Conservation (phyloP, 1,284 basidiomycete genomes). For the Athelia sp. region DNA sequence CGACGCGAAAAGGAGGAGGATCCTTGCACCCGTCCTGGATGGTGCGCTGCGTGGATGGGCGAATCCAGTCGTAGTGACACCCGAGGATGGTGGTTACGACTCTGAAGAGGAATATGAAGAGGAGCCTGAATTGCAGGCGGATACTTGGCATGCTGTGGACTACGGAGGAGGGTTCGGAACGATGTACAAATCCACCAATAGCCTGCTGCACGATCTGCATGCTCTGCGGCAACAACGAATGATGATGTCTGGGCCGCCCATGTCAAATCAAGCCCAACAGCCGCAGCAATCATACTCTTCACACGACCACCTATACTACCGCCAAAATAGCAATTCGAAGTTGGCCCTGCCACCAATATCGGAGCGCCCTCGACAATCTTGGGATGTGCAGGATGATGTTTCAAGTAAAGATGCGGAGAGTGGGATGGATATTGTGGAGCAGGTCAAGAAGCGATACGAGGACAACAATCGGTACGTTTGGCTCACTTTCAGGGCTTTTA, state of each 20-base stretch:
- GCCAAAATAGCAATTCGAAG: background rate
- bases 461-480: constrained; percentile 52
- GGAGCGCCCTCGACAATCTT: background rate
- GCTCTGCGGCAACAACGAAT: constrained; percentile 58
- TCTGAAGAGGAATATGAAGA: constrained; percentile 29
- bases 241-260: constrained; percentile 31
- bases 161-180: constrained; percentile 8
- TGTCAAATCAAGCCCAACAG: background rate
- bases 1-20: constrained; percentile 42
- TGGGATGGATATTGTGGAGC: constrained; percentile 24
- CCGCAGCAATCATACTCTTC: constrained; percentile 3
- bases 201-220: constrained; percentile 62
- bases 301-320: background rate
- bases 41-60: constrained; percentile 38
- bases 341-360: background rate
- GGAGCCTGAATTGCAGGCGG: constrained; percentile 1
- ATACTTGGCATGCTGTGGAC: background rate
- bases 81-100: constrained; percentile 26
- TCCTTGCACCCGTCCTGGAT: constrained; percentile 40
- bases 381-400: background rate
- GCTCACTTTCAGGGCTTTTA: background rate
- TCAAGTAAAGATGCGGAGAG: background rate
- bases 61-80: constrained; percentile 20
- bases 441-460: constrained; percentile 57
- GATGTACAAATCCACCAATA: constrained; percentile 57